Base-by-base conservation (phyloP, 1,284 basidiomycete genomes). In the Apiotrichum porosum region DNA sequence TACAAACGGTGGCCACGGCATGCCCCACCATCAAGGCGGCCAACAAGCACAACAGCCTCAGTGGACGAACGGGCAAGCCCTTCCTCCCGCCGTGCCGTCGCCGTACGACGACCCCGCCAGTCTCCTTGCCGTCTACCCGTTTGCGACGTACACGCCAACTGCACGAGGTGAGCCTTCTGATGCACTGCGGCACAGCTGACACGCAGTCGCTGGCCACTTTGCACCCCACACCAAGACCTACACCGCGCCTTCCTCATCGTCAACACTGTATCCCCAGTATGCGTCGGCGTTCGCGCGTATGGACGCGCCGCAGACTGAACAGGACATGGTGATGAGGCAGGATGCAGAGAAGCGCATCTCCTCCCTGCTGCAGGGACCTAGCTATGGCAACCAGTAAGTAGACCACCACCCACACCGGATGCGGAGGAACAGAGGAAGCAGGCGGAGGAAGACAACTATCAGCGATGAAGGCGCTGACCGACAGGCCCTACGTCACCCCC, bases 201-300 rank as follows among this genome's bases (percentile, higher is more conserved):
- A 17, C 19, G 5, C 44, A 75, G 73, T 71, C 33, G 72, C 72
- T 3, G 55, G 59, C n/a, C 71, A 74, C 46, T 56, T 73, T 38
- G 56, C 69, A n/a, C 51, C 70, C 3, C 63, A 72, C 44, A 71
- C 69, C 3, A 45, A 61, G 23, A 57, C 63, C 9, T 62, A 69
- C 26, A 60, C 58, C 10, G 37, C 61, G 21, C 55, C 62, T 6
- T 42, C 54, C 6, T 51, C 62, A n/a, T 56, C 55, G 18, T 26
- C 45, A 13, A 38, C 47, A 19, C 47, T 64, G 14, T 70, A 69
- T 40, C 64, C 66, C 14, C 65, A 70, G 47, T 62, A 70, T 40
- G 30, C 52, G 3, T 37, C 49, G 9, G 47, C 52, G 9, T 65
- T 72, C 33, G 35, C 39, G 6, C 37, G 59, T 15, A 37, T 73